These are phyloP conservation scores for Aureobasidium sp. DNA, from an alignment of 2,329 filamentous ascomycete genomes.

Conservation along the genomic window DNA sequence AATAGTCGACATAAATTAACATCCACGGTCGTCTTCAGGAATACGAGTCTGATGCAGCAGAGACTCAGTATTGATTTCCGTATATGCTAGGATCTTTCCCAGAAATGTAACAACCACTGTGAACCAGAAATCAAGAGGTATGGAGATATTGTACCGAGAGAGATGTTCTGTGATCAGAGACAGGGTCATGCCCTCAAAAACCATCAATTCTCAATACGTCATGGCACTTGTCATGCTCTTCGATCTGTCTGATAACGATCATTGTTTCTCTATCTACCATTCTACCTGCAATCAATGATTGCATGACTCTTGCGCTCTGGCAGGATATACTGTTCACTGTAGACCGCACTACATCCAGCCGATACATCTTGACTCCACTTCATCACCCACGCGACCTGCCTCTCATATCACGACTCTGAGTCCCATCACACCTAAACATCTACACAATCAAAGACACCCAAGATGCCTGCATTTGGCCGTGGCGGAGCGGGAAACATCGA, in stretches of 20 bases:
- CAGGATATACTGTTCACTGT: background rate
- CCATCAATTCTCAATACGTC: background rate
- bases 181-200: background rate
- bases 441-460: background rate
- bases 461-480: conserved; percentile 27
- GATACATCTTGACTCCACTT: background rate
- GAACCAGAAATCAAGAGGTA: background rate
- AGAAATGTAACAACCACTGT: background rate
- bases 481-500: conserved; percentile 42
- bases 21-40: too few relatives aligned
- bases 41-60: too few relatives aligned
- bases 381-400: background rate
- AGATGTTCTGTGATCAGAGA: background rate
- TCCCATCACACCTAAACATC: background rate
- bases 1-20: too few relatives aligned
- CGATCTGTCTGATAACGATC: background rate
- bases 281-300: background rate
- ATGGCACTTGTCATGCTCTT: background rate
- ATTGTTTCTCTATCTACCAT: background rate
- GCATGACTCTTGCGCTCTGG: background rate
- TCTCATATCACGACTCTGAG: background rate
- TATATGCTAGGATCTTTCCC: too few relatives aligned
- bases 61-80: too few relatives aligned
- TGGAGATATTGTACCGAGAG: background rate
- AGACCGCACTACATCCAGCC: background rate